Evolutionary conservation across 306 rosid species (phyloP), one percentile per base, ranked within the genome.

Genomic region (Vigna nakashimae): DNA sequence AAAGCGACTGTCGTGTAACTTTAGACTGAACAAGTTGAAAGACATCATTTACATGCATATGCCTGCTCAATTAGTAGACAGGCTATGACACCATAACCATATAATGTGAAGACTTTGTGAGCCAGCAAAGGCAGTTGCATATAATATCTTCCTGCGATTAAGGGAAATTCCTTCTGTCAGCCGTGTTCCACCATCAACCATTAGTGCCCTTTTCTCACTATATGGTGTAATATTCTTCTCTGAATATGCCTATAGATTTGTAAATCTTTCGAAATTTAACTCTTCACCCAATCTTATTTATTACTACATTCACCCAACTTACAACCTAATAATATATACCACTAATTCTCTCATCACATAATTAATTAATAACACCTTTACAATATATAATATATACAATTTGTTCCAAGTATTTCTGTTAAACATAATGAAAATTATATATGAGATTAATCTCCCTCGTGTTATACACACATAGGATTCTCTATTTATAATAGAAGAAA

Each of bases 21-120:
- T 64, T 66, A 40, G 87, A 72, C 83, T 79, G 65, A 88, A 83
- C 73, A 82, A 85, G 87, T 88, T 87, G 90, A 78, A 79, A 36
- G 82, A 87, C 79, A 63, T 57, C 71, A 84, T 75, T 65, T 75
- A 81, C 20, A 42, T 48, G 65, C 69, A 69, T 79, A 84, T 74
- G 86, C 88, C 55, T 77, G 71, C 65, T 77, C 74, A 75, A 65
- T 68, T 71, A 75, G 64, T 69, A 76, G 77, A 76, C 86, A 73
- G 8, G 69, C 65, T 30, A 24, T 34, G 74, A 78, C 52, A 77
- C 49, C 59, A 65, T 81, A 73, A 62, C 82, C 82, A 34, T 85
- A 52, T 70, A 83, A 83, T 76, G 34, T 68, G 73, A 68, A 68
- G 70, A 67, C 83, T 83, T 50, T 49, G 8, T 51, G 65, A 11